phyloP scores from a whole-genome alignment of 2,329 filamentous ascomycete species.

The Talaromyces sp. region DNA sequence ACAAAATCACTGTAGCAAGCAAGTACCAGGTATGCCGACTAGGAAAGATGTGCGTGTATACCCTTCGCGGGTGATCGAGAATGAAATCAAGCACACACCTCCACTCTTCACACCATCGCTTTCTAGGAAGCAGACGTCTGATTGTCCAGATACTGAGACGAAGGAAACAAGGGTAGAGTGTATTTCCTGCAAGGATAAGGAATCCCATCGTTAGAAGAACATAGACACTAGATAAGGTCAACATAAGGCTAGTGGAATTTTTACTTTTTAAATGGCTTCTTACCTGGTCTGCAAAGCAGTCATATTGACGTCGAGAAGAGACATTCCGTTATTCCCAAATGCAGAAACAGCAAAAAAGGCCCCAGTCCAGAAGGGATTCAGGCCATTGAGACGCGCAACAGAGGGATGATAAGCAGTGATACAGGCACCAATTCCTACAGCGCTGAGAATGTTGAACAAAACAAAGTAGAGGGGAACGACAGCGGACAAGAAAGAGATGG shows the following conservation, averaged over 20 bases:
- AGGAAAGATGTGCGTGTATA: constrained; percentile 52
- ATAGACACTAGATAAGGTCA: constrained; percentile 24
- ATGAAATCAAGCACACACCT: constrained; percentile 29
- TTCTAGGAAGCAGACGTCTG: constrained; percentile 23
- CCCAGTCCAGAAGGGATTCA: constrained; percentile 45
- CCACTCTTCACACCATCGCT: constrained; percentile 24
- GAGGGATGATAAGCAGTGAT: constrained; percentile 37
- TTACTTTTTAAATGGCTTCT: not conserved
- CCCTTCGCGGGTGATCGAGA: constrained; percentile 27
- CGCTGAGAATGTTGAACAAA: constrained; percentile 42
- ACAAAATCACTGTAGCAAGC: constrained; percentile 53
- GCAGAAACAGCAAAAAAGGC: constrained; percentile 50
- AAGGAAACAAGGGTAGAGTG: constrained; percentile 60
- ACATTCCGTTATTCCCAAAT: constrained; percentile 53
- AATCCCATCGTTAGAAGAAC: constrained; percentile 47
- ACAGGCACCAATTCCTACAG: constrained; percentile 44
- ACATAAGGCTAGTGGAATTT: not conserved
- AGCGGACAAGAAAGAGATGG: constrained; percentile 29
- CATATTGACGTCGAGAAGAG: constrained; percentile 50
- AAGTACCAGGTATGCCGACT: constrained; percentile 62
- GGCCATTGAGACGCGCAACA: constrained; percentile 38
- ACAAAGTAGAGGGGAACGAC: constrained; percentile 43
- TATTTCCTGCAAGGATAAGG: constrained; percentile 61
- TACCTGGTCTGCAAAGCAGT: constrained; percentile 37
- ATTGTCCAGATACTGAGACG: constrained; percentile 55